Percentiles rank a stretch among this genome's conserved stretches.
phyloP scores from a whole-genome alignment of 768 basidiomycete species.

The Fibroporia radiculosa region DNA sequence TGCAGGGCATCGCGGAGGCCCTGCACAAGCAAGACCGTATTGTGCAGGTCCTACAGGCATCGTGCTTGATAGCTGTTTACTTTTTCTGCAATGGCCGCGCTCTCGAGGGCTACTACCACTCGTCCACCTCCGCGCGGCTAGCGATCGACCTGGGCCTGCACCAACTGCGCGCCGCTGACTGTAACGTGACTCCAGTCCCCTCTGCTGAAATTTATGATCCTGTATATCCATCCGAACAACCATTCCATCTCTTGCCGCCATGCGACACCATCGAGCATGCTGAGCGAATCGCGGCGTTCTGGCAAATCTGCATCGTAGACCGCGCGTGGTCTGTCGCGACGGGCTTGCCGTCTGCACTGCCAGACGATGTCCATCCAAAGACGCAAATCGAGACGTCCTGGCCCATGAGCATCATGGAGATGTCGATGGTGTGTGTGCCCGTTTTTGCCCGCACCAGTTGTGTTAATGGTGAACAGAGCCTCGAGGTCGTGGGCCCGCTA shows the following conservation, averaged over 20 bases:
- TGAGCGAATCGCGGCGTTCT: slow-evolving; percentile 47
- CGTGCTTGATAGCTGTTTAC: slow-evolving; percentile 51
- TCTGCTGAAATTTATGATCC: slow-evolving; percentile 6
- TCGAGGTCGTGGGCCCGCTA: no score
- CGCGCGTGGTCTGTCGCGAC: slow-evolving; percentile 50
- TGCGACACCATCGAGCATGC: slow-evolving; percentile 34
- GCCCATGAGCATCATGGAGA: slow-evolving; percentile 26
- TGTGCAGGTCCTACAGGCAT: slow-evolving; percentile 52
- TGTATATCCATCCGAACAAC: slow-evolving; percentile 12
- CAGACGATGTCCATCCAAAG: slow-evolving; percentile 40
- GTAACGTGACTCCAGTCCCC: slow-evolving; percentile 13
- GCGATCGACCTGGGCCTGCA: slow-evolving; percentile 55
- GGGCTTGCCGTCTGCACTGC: slow-evolving; percentile 44
- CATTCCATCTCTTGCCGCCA: slow-evolving; percentile 24
- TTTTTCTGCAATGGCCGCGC: slow-evolving; percentile 48
- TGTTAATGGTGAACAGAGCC: slow-evolving; percentile 2
- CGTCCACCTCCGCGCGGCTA: slow-evolving; percentile 52
- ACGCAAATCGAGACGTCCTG: slow-evolving; percentile 47
- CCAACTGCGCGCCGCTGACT: slow-evolving; percentile 33
- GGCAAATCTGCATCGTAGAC: slow-evolving; percentile 59
- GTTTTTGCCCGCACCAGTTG: not conserved
- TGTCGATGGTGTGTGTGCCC: slow-evolving; percentile 17
- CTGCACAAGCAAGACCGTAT: slow-evolving; percentile 49
- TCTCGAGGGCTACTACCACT: slow-evolving; percentile 55
- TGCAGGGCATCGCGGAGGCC: slow-evolving; percentile 43